Evolutionary conservation across 352 stramenopile species (phyloP).

Genomic region (Peronospora tabacina): DNA sequence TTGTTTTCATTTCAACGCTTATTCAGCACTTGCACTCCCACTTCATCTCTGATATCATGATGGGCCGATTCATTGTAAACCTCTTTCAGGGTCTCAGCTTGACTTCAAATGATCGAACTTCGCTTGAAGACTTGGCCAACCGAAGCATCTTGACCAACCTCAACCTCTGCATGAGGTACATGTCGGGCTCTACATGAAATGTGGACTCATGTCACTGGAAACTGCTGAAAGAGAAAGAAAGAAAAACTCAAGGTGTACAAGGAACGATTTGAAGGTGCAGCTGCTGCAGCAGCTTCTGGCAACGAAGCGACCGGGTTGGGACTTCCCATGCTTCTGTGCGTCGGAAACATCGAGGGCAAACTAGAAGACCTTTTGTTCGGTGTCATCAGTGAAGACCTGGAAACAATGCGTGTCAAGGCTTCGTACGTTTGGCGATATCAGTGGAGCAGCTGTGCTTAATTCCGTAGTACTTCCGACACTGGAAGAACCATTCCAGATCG

Average conservation of each 20-base stretch:
- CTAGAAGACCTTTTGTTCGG: conserved; percentile 35
- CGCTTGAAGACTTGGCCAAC: conserved; percentile 24
- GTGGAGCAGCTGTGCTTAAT: conserved; percentile 26
- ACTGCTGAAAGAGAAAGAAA: conserved; percentile 18
- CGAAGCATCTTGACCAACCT: conserved; percentile 19
- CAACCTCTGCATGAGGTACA: conserved; percentile 18
- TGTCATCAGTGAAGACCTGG: conserved; percentile 26
- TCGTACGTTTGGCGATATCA: conserved; percentile 32
- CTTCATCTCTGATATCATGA: conserved; percentile 17
- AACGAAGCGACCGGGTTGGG: conserved; percentile 11
- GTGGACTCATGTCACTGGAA: conserved; percentile 26
- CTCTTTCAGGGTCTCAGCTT: conserved; percentile 25
- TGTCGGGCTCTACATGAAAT: conserved; percentile 16
- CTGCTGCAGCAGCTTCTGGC: conserved; percentile 1
- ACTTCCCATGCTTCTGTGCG: conserved; percentile 24
- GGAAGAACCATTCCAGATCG: conserved; percentile 23
- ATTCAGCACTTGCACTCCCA: background rate
- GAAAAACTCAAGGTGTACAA: conserved; percentile 25
- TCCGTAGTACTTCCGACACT: conserved; percentile 24
- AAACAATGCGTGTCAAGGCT: conserved; percentile 32
- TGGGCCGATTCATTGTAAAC: conserved; percentile 29
- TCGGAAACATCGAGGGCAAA: conserved; percentile 23
- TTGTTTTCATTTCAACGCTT: conserved; percentile 9
- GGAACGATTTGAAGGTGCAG: conserved; percentile 6
- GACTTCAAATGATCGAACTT: conserved; percentile 7